Conservation (phyloP, 2,329 filamentous ascomycete species). For the Cladosporium sp. region DNA sequence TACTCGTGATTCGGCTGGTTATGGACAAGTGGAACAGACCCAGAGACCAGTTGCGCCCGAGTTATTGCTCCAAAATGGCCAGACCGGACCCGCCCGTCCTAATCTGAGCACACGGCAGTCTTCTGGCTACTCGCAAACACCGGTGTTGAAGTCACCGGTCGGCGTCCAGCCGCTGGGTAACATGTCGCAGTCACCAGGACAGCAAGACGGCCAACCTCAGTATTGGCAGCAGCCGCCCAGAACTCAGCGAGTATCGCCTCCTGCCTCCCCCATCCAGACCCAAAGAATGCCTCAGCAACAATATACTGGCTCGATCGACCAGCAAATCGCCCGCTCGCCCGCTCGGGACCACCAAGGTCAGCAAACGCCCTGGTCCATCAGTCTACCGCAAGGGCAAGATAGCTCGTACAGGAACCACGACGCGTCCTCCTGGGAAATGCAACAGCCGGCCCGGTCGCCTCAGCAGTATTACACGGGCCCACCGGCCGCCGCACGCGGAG, state of each 20-base stretch:
- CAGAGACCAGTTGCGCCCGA: no score
- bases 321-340: constrained; percentile 20
- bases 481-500: constrained; percentile 5
- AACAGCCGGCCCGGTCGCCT: not conserved
- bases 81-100: not conserved
- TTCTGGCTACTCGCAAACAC: not conserved
- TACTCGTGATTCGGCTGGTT: no score
- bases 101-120: not conserved
- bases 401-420: not conserved
- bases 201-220: constrained; percentile 8
- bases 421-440: not conserved
- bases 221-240: constrained; percentile 9
- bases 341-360: constrained; percentile 23
- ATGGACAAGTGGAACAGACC: no score
- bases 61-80: not conserved
- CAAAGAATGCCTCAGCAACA: not conserved
- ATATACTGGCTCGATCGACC: constrained; percentile 16
- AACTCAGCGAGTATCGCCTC: not conserved
- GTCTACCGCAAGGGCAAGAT: constrained; percentile 13
- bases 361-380: constrained; percentile 24
- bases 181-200: constrained; percentile 8
- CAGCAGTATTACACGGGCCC: not conserved
- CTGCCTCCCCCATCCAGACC: constrained; percentile 13
- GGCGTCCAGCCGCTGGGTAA: not conserved
- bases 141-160: not conserved